Percentiles rank a stretch among this genome's conserved stretches.
Conservation (phyloP, 768 basidiomycete species). For the Lanmaoa pseudosensibilis region DNA sequence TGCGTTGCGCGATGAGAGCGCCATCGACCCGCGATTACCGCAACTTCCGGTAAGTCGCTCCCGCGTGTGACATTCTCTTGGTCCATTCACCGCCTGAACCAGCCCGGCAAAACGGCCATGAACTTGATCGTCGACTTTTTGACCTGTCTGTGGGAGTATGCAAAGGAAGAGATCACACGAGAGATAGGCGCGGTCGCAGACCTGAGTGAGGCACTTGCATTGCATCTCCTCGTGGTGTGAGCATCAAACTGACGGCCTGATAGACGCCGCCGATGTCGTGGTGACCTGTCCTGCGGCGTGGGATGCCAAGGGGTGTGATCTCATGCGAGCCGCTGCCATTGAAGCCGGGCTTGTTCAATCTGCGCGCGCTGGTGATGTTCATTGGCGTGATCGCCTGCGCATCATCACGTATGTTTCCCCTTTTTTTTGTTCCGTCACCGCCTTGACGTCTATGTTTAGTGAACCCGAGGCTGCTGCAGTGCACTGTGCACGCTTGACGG, state of each 20-base stretch:
- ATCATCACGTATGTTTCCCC: conserved; percentile 66
- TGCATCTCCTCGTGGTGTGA: not conserved
- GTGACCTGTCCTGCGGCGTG: conserved; percentile 89
- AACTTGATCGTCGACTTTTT: conserved; percentile 86
- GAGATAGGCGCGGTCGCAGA: conserved; percentile 87
- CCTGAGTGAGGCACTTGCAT: conserved; percentile 56
- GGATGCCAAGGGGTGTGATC: conserved; percentile 82
- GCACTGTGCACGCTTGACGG: conserved; percentile 80
- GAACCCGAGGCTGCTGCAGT: conserved; percentile 88
- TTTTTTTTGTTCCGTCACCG: not conserved
- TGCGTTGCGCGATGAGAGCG: conserved; percentile 68
- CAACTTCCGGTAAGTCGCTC: conserved; percentile 62
- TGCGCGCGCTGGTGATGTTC: conserved; percentile 62
- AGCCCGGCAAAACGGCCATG: conserved; percentile 74
- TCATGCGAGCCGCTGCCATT: conserved; percentile 86
- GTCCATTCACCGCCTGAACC: conserved; percentile 3
- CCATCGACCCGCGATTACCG: conserved; percentile 77
- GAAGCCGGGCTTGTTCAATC: conserved; percentile 77
- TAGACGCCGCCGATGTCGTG: conserved; percentile 83
- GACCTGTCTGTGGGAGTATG: conserved; percentile 82
- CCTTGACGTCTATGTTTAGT: conserved; percentile 32
- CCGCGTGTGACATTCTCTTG: not conserved
- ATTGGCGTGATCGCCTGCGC: conserved; percentile 77
- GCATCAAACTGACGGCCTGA: conserved; percentile 1
- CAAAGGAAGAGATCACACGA: conserved; percentile 81